Conservation (phyloP, 176 grass and related monocot species). For the Neostapfia colusana region DNA sequence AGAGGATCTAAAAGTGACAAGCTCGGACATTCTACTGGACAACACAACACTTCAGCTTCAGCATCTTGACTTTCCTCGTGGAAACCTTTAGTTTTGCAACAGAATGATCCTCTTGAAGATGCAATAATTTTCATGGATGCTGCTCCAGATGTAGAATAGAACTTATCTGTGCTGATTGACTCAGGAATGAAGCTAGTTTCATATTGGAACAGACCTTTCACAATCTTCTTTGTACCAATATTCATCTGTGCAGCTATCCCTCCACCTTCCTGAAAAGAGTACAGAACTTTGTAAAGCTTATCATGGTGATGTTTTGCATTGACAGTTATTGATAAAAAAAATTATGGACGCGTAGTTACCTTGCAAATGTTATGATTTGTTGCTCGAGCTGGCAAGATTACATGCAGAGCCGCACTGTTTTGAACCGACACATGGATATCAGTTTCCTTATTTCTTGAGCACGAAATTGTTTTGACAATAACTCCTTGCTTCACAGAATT, state of each 20-base stretch:
- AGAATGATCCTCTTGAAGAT: constrained; percentile 65
- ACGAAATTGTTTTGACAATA: constrained; percentile 29
- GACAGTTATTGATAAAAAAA: background rate
- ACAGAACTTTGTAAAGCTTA: constrained; percentile 10
- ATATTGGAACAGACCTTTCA: constrained; percentile 47
- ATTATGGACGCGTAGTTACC: constrained; percentile 36
- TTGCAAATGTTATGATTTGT: constrained; percentile 39
- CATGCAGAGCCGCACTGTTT: constrained; percentile 37
- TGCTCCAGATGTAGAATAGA: constrained; percentile 36
- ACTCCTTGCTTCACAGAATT: constrained; percentile 46
- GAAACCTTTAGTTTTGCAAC: constrained; percentile 27
- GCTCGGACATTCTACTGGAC: constrained; percentile 46
- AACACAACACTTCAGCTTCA: constrained; percentile 28
- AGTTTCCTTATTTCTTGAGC: constrained; percentile 44
- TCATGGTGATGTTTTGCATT: constrained; percentile 2
- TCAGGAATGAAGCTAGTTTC: constrained; percentile 96
- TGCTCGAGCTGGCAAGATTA: constrained; percentile 19
- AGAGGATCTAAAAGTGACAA: constrained; percentile 63
- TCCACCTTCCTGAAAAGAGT: constrained; percentile 48
- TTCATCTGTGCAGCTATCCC: constrained; percentile 34
- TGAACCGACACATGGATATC: constrained; percentile 28
- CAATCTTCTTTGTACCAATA: constrained; percentile 48
- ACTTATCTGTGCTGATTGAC: constrained; percentile 50
- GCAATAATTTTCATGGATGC: constrained; percentile 57
- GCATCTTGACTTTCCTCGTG: constrained; percentile 34